A percentile compares a stretch with the other conserved stretches of the same genome.
Conservation (phyloP, 768 basidiomycete genomes). For the Phaeotremella skinneri region DNA sequence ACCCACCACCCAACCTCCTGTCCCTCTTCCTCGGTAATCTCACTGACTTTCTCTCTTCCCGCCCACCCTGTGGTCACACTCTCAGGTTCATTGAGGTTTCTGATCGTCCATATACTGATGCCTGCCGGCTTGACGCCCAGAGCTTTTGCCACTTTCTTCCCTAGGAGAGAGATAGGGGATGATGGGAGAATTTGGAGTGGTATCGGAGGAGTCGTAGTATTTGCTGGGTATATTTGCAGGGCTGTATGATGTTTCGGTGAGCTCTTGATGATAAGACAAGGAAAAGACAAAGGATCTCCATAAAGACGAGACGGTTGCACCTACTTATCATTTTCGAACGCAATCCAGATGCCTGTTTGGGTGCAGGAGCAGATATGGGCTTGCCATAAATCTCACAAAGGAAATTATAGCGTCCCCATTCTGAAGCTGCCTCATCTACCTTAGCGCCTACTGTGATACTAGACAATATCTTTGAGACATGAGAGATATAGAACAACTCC, state of each 20-base stretch:
- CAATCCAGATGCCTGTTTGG: constrained; percentile 2
- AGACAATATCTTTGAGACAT: constrained; percentile 12
- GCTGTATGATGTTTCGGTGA: not conserved
- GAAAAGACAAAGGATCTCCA: not conserved
- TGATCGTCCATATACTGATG: constrained; percentile 9
- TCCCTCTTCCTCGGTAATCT: constrained; percentile 11
- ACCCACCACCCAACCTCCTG: constrained; percentile 30
- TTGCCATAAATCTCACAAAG: constrained; percentile 21
- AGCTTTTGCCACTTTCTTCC: constrained; percentile 22
- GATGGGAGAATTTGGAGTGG: constrained; percentile 29
- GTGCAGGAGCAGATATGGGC: not conserved
- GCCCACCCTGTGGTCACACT: constrained; percentile 7
- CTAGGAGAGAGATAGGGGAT: constrained; percentile 24
- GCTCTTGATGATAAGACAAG: not conserved
- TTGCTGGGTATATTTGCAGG: not conserved
- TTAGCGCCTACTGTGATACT: not conserved
- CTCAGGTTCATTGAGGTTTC: constrained; percentile 7
- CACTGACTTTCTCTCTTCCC: constrained; percentile 2
- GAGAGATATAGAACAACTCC: constrained; percentile 34
- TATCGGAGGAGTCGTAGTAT: not conserved
- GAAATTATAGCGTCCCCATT: constrained; percentile 32
- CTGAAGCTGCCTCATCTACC: not conserved
- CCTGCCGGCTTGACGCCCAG: constrained; percentile 12
- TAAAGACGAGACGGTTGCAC: constrained; percentile 2
- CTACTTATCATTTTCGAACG: constrained; percentile 44